A percentile compares a stretch with the other conserved stretches of the same genome.
phyloP scores from a whole-genome alignment of 2,329 filamentous ascomycete species.

The Neonectria coccinea region DNA sequence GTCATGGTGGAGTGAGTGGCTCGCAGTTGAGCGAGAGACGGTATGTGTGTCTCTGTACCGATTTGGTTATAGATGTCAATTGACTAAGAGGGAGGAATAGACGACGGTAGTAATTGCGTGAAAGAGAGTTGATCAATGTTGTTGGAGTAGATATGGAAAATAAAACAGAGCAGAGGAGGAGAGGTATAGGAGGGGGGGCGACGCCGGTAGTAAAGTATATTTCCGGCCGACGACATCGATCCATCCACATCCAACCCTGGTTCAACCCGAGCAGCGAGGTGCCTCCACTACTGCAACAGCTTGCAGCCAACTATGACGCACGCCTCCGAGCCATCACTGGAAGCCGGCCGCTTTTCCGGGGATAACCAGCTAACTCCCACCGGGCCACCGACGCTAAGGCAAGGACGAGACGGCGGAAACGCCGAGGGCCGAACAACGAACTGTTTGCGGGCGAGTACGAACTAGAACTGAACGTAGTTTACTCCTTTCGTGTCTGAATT shows the following conservation, averaged over 20 bases:
- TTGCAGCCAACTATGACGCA: slow-evolving; percentile 41
- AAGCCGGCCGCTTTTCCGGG: slow-evolving; percentile 24
- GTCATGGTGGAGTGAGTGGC: slow-evolving; percentile 46
- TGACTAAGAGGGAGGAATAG: background rate
- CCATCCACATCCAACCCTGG: background rate
- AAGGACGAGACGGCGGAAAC: slow-evolving; percentile 3
- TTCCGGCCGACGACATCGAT: background rate
- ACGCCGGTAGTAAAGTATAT: slow-evolving; percentile 23
- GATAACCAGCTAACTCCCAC: slow-evolving; percentile 9
- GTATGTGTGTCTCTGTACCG: background rate
- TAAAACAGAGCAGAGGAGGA: background rate
- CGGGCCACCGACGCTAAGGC: slow-evolving; percentile 4
- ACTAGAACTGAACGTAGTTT: background rate
- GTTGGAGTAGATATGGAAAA: slow-evolving; percentile 1
- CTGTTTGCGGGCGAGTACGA: slow-evolving; percentile 10
- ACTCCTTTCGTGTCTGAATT: background rate
- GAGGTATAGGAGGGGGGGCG: slow-evolving; percentile 12
- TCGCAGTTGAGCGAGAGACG: slow-evolving; percentile 2
- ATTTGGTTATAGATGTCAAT: background rate
- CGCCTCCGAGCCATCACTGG: slow-evolving; percentile 6
- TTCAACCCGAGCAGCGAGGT: background rate
- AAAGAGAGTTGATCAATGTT: background rate
- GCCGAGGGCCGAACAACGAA: slow-evolving; percentile 24
- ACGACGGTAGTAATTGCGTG: no score
- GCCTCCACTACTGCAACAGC: background rate